Percentiles rank a stretch among this genome's conserved stretches.
Evolutionary conservation across 2,329 filamentous ascomycete genomes (phyloP).

Genomic region (Fusarium protoensiforme): DNA sequence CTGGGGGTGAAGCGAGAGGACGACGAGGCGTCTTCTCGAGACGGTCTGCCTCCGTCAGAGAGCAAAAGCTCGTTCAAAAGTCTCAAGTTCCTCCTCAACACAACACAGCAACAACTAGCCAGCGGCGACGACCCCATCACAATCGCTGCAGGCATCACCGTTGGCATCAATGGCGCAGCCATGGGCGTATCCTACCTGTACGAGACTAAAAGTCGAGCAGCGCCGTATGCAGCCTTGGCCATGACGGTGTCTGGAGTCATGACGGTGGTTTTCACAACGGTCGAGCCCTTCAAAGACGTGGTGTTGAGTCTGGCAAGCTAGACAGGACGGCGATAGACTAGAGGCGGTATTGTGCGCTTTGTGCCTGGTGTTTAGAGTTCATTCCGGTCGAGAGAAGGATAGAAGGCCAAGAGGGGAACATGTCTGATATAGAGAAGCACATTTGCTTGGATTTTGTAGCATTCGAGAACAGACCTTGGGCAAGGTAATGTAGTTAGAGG

Average conservation of each 20-base stretch:
- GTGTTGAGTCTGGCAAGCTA: conserved; percentile 49
- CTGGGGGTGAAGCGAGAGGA: conserved; percentile 39
- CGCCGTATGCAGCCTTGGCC: conserved; percentile 66
- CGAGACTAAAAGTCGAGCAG: conserved; percentile 62
- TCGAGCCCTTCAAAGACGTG: conserved; percentile 56
- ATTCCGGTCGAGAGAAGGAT: conserved; percentile 21
- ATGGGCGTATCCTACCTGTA: conserved; percentile 70
- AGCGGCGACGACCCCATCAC: conserved; percentile 48
- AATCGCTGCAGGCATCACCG: conserved; percentile 62
- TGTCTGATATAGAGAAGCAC: conserved; percentile 6
- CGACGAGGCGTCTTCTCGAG: neutral
- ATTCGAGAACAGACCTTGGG: conserved; percentile 10
- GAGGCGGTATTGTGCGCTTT: conserved; percentile 2
- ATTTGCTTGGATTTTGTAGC: conserved; percentile 20
- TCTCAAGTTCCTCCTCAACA: conserved; percentile 3
- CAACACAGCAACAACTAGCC: conserved; percentile 18
- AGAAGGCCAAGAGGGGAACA: conserved; percentile 12
- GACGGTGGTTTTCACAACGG: conserved; percentile 65
- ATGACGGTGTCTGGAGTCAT: conserved; percentile 69
- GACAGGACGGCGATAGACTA: conserved; percentile 18
- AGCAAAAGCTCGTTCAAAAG: neutral
- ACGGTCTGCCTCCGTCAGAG: neutral
- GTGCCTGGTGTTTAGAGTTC: conserved; percentile 31
- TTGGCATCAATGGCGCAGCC: conserved; percentile 69
- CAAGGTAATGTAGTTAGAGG: conserved; percentile 6